Base-by-base conservation (phyloP, 345 rosid species). In the Lagerstroemia speciosa region DNA sequence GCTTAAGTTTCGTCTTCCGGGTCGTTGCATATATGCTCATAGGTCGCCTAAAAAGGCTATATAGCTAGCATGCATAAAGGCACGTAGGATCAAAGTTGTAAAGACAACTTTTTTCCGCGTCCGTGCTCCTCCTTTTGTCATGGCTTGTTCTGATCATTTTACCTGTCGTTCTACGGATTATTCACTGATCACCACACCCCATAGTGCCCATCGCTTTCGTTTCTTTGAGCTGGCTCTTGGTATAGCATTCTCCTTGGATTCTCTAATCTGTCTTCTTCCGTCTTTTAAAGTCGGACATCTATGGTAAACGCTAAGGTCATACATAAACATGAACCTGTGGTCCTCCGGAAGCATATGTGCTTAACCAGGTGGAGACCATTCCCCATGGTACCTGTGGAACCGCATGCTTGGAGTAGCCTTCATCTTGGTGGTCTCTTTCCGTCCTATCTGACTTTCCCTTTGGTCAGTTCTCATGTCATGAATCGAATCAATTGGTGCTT, bases 221-320 rank as follows among this genome's bases (percentile, higher is more conserved):
- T 15, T 27, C 15, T 58, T 41, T 16, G 4, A 58, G 63, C 33
- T 7, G 34, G 32, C 34, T 58, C 34, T 58, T 16, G 63, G 63
- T 58, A 30, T 26, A 58, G 27, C 38, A 36, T 36, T 36, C 38
- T 36, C 38, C 38, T 4, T 9, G 26, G 63, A 58, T 58, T 58
- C 63, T 58, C 63, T 15, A 17, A 10, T 43, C 48, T 58, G 63
- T 58, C 63, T 58, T 58, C 32, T 58, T 58, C 63, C 27, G 17
- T 30, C 63, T 58, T 58, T 58, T 26, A 58, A 27, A 55, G 2
- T 22, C 8, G 30, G 30, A 55, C 15, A 26, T 55, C 30, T 55
- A 41, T 14, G 2, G 16, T 7, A 41, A 6, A 7, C n/a, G n/a
- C n/a, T n/a, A n/a, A n/a, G n/a, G n/a, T n/a, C n/a, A n/a, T n/a